A percentile compares a stretch with the other conserved stretches of the same genome.
phyloP scores from a whole-genome alignment of 108 stramenopile genomes.

The Cylindrotheca closterium region DNA sequence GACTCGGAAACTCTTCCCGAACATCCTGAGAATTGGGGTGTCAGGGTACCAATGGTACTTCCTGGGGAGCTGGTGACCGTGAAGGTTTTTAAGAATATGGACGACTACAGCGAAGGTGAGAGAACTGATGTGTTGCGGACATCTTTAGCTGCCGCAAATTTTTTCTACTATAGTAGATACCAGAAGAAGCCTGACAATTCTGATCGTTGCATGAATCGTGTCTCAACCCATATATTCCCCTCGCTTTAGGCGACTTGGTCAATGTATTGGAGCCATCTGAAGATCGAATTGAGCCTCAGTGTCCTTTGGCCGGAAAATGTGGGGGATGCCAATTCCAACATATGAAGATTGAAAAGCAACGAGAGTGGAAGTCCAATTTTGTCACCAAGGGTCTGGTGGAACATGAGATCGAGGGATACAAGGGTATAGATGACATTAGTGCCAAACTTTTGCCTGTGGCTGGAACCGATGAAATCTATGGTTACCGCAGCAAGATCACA shows the following conservation, averaged over 20 bases:
- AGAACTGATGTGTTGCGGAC: constrained; percentile 78
- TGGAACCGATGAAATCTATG: constrained; percentile 87
- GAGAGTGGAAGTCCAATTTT: constrained; percentile 90
- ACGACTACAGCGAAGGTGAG: constrained; percentile 88
- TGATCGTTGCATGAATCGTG: background rate
- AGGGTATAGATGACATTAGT: constrained; percentile 5
- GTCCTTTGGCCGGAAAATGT: constrained; percentile 79
- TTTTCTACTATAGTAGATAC: too few relatives aligned
- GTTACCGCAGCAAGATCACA: constrained; percentile 94
- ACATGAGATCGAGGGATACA: constrained; percentile 33
- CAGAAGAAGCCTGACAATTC: background rate
- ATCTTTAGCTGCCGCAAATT: constrained; percentile 60
- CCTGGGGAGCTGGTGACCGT: constrained; percentile 84
- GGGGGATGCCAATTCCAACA: constrained; percentile 99
- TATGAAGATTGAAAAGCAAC: constrained; percentile 76
- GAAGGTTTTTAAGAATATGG: constrained; percentile 84
- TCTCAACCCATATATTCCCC: background rate
- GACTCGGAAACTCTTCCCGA: constrained; percentile 2
- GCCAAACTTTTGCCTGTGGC: constrained; percentile 47
- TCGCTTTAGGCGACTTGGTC: constrained; percentile 70
- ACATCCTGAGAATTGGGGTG: constrained; percentile 65
- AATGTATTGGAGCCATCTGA: constrained; percentile 76
- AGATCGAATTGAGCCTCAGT: constrained; percentile 78
- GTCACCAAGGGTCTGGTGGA: constrained; percentile 72
- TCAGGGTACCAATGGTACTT: constrained; percentile 89